Percentiles rank a stretch among this genome's conserved stretches.
These are phyloP conservation scores for Delonix regia DNA, from an alignment of 306 rosid genomes.

Conservation along the genomic window DNA sequence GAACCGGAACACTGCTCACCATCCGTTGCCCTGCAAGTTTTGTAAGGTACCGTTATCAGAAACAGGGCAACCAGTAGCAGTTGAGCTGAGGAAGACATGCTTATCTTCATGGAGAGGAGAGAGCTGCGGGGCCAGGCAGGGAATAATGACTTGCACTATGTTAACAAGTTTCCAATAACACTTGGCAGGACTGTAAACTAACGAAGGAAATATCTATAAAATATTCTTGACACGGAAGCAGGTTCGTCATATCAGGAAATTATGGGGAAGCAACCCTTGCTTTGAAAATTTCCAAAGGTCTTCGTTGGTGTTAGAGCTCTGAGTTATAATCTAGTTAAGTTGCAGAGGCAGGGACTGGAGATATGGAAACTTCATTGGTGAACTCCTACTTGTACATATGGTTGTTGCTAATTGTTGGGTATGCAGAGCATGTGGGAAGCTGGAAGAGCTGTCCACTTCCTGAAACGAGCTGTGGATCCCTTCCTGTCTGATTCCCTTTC, in stretches of 20 bases:
- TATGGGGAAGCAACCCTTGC: not conserved
- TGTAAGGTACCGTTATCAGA: too few relatives aligned
- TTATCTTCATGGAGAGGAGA: too few relatives aligned
- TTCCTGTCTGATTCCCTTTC: slow-evolving; percentile 47
- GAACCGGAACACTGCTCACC: not conserved
- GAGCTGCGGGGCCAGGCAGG: too few relatives aligned
- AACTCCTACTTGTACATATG: not conserved
- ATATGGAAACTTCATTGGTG: not conserved
- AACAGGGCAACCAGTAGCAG: too few relatives aligned
- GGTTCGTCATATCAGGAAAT: not conserved
- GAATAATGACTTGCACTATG: too few relatives aligned
- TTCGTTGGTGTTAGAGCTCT: too few relatives aligned
- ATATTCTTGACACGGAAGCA: not conserved
- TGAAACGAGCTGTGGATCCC: slow-evolving; percentile 31
- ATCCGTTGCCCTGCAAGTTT: not conserved
- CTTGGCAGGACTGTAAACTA: not conserved
- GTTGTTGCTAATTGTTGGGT: slow-evolving; percentile 9
- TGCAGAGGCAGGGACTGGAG: not conserved
- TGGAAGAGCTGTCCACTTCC: not conserved
- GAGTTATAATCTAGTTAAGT: too few relatives aligned
- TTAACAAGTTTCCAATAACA: too few relatives aligned
- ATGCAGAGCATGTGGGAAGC: not conserved
- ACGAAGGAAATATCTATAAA: not conserved
- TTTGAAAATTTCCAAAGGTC: not conserved
- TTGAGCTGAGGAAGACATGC: too few relatives aligned